Evolutionary conservation across 768 basidiomycete species (phyloP).

Genomic region (Naganishia randhawae): DNA sequence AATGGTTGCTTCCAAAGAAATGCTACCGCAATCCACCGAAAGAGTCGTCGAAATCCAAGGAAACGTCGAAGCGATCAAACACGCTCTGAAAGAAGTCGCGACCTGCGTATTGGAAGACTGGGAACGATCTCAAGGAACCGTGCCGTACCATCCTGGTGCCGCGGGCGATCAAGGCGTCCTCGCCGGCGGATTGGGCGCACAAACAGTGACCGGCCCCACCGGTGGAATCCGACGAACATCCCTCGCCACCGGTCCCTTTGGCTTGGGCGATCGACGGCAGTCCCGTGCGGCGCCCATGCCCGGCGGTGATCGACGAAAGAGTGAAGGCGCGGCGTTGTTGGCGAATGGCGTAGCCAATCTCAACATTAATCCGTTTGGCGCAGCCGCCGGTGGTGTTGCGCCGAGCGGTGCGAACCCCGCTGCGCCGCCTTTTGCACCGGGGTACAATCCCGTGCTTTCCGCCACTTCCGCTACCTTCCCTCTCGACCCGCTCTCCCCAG

Average conservation of each 20-base stretch:
- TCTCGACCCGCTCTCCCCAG: slow-evolving; percentile 40
- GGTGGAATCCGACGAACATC: slow-evolving; percentile 48
- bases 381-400: neutral
- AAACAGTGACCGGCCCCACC: slow-evolving; percentile 49
- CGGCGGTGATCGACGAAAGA: slow-evolving; percentile 23
- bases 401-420: slow-evolving; percentile 16
- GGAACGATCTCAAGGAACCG: slow-evolving; percentile 89
- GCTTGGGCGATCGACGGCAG: slow-evolving; percentile 27
- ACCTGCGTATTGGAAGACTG: slow-evolving; percentile 94
- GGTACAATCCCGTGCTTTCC: neutral
- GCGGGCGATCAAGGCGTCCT: slow-evolving; percentile 54
- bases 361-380: slow-evolving; percentile 3
- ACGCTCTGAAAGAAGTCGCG: slow-evolving; percentile 91
- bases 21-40: slow-evolving; percentile 98
- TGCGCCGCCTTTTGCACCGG: slow-evolving; percentile 8
- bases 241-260: slow-evolving; percentile 31
- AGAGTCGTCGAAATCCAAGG: slow-evolving; percentile 98
- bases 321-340: slow-evolving; percentile 18
- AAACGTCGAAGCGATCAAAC: slow-evolving; percentile 81
- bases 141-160: slow-evolving; percentile 91
- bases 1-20: slow-evolving; percentile 98
- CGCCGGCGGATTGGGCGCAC: slow-evolving; percentile 49
- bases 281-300: slow-evolving; percentile 28
- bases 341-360: slow-evolving; percentile 14
- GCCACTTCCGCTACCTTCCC: slow-evolving; percentile 43